phyloP scores from a whole-genome alignment of 2,329 filamentous ascomycete species.

The Aspergillus fijiensis region DNA sequence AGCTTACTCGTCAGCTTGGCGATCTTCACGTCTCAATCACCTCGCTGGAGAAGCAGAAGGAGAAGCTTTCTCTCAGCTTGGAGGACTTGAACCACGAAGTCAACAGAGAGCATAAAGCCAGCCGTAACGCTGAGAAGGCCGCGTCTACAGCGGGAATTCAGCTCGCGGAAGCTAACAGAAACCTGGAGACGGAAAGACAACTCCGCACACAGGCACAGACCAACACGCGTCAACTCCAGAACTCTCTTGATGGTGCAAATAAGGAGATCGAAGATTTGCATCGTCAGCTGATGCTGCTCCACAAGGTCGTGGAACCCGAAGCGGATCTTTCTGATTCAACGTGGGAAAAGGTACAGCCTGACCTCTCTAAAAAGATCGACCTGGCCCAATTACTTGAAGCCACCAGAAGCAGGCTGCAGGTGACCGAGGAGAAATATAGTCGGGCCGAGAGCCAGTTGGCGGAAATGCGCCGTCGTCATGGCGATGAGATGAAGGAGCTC shows the following conservation, averaged over 20 bases:
- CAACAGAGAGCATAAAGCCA: constrained; percentile 83
- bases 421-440: constrained; percentile 75
- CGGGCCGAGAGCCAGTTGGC: constrained; percentile 81
- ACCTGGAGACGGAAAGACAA: constrained; percentile 85
- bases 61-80: constrained; percentile 82
- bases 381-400: constrained; percentile 83
- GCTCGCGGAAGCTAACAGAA: constrained; percentile 83
- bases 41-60: constrained; percentile 87
- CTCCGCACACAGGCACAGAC: constrained; percentile 80
- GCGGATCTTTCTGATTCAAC: constrained; percentile 63
- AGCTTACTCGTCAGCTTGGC: constrained; percentile 78
- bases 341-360: constrained; percentile 67
- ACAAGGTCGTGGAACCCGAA: constrained; percentile 83
- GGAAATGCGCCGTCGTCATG: constrained; percentile 72
- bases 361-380: constrained; percentile 67
- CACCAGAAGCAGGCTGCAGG: constrained; percentile 80
- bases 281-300: constrained; percentile 74
- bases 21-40: constrained; percentile 81
- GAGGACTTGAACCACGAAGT: constrained; percentile 94
- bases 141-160: constrained; percentile 78
- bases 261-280: constrained; percentile 78
- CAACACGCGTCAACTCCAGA: constrained; percentile 78
- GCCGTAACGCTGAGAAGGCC: constrained; percentile 84
- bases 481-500: constrained; percentile 67
- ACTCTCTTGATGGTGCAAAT: constrained; percentile 74